Conservation (phyloP, 305 asterid genomes). For the Coffea humblotiana region DNA sequence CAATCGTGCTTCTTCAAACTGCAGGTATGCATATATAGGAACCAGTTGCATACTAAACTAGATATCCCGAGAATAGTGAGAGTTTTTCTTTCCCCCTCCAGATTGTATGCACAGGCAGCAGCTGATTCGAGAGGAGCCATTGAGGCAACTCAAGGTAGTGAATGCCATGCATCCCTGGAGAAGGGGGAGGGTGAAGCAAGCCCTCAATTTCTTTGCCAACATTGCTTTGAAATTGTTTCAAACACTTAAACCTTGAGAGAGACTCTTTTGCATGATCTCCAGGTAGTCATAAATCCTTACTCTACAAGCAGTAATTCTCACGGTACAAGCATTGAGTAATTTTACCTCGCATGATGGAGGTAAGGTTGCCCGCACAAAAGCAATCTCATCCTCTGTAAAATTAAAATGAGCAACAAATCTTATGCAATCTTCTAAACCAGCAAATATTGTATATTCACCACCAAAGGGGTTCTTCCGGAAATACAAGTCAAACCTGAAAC, state of each 20-base stretch:
- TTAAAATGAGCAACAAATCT: conserved; percentile 76
- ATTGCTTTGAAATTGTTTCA: not conserved
- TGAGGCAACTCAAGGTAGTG: not conserved
- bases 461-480: conserved; percentile 87
- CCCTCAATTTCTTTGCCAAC: not conserved
- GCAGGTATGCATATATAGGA: not conserved
- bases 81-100: not conserved
- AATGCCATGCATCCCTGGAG: too few species aligned
- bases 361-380: conserved; percentile 57
- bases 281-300: not conserved
- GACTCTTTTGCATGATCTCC: not conserved
- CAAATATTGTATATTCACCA: conserved; percentile 91
- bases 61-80: not conserved
- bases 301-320: not conserved
- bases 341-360: conserved; percentile 91
- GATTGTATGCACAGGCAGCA: not conserved
- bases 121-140: not conserved
- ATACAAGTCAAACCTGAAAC: conserved; percentile 81
- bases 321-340: conserved; percentile 10
- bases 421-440: conserved; percentile 96
- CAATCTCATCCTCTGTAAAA: conserved; percentile 78
- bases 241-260: not conserved
- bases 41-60: not conserved
- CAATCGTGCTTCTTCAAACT: not conserved
- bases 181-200: not conserved